These are phyloP conservation scores for Acanthamoeba comandoni DNA, from an alignment of 208 protist species.

Conservation along the genomic window DNA sequence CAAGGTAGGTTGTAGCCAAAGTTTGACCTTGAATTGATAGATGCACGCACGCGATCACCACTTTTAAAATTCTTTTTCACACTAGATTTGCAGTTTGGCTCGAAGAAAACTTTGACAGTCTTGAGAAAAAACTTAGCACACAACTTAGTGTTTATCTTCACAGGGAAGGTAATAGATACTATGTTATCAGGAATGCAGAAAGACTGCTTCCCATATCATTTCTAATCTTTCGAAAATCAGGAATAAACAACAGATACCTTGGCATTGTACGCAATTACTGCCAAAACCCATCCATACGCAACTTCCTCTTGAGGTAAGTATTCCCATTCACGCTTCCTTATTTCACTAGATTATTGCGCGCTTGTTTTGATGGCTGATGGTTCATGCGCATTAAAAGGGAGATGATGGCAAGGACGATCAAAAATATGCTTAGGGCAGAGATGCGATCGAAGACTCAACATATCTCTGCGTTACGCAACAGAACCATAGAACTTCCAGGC, in stretches of 20 bases:
- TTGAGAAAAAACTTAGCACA: constrained; percentile 48
- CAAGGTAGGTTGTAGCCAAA: constrained; percentile 21
- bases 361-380: background rate
- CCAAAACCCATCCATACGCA: constrained; percentile 22
- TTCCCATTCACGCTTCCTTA: background rate
- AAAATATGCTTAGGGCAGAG: constrained; percentile 60
- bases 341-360: background rate
- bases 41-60: too few relatives aligned
- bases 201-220: background rate
- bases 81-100: constrained; percentile 62
- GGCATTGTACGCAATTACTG: constrained; percentile 64
- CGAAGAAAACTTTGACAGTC: constrained; percentile 25
- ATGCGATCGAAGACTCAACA: constrained; percentile 67
- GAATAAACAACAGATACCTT: constrained; percentile 70
- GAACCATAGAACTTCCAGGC: too few relatives aligned
- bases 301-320: constrained; percentile 42
- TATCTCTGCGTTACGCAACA: background rate
- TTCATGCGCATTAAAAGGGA: constrained; percentile 57
- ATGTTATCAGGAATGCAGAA: background rate
- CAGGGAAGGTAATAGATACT: constrained; percentile 33
- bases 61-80: background rate
- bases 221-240: background rate
- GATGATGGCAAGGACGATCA: constrained; percentile 63
- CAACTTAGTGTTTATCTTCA: constrained; percentile 62
- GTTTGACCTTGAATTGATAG: too few relatives aligned